Conservation (phyloP, 2,329 filamentous ascomycete genomes). For the Cercospora citrullina region DNA sequence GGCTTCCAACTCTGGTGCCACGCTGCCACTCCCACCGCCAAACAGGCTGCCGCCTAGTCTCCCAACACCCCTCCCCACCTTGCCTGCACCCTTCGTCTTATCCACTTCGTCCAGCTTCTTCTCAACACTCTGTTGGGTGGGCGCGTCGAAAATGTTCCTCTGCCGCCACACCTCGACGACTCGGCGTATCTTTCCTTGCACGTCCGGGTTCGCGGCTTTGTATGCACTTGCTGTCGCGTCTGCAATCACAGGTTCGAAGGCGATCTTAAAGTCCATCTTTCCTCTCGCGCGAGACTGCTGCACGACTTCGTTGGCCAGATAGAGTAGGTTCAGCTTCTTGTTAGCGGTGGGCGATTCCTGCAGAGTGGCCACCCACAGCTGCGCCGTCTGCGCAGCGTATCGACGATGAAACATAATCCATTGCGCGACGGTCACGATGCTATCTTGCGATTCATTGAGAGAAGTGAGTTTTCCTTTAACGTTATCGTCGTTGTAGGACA, state of each 20-base stretch:
- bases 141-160: constrained; percentile 75
- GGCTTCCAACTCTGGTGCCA: constrained; percentile 75
- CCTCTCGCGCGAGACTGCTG: constrained; percentile 92
- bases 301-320: constrained; percentile 94
- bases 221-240: constrained; percentile 91
- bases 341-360: constrained; percentile 77
- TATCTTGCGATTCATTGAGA: constrained; percentile 95
- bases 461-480: constrained; percentile 92
- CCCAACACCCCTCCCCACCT: constrained; percentile 26
- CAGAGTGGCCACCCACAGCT: constrained; percentile 86
- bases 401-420: constrained; percentile 99
- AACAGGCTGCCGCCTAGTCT: constrained; percentile 69
- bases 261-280: constrained; percentile 88
- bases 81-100: constrained; percentile 42
- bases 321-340: constrained; percentile 87
- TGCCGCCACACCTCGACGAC: constrained; percentile 95
- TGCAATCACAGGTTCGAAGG: constrained; percentile 87
- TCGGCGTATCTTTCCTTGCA: constrained; percentile 82
- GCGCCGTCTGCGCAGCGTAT: constrained; percentile 86
- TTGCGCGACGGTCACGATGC: constrained; percentile 92
- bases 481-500: constrained; percentile 96
- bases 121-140: constrained; percentile 80
- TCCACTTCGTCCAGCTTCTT: constrained; percentile 68
- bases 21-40: constrained; percentile 54
- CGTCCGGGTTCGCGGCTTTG: constrained; percentile 79